Evolutionary conservation across 129 eudicot species (phyloP).

Genomic region (Solidago caesia): DNA sequence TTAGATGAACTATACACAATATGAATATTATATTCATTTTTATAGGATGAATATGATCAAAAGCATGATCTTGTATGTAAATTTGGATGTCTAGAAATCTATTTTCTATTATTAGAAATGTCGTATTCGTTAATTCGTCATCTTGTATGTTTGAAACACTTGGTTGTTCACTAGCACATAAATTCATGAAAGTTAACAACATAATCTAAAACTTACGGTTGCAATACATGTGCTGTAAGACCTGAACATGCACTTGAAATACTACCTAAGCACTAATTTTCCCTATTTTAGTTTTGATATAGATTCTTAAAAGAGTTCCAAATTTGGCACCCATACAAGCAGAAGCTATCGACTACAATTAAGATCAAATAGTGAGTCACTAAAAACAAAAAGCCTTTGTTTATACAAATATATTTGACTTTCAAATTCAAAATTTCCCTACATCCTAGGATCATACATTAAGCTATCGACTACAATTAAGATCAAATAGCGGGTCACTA

Average conservation of each 20-base stretch:
- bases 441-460: background rate
- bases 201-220: background rate
- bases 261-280: background rate
- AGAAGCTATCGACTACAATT: background rate
- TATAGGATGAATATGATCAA: background rate
- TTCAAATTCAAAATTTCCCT: background rate
- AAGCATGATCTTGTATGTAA: too few relatives aligned
- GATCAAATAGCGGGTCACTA: background rate
- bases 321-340: background rate
- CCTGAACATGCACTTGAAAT: background rate
- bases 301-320: background rate
- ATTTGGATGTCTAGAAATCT: too few relatives aligned
- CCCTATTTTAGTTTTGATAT: background rate
- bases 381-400: background rate
- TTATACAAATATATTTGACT: background rate
- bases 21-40: background rate
- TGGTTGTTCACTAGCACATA: background rate
- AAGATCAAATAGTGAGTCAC: background rate
- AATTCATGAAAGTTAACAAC: background rate
- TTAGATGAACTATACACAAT: background rate
- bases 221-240: background rate
- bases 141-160: background rate
- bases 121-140: too few relatives aligned
- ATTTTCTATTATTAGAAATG: too few relatives aligned
- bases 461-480: background rate